Conservation (phyloP, 2,329 filamentous ascomycete species). For the Phialemoniopsis sp. region DNA sequence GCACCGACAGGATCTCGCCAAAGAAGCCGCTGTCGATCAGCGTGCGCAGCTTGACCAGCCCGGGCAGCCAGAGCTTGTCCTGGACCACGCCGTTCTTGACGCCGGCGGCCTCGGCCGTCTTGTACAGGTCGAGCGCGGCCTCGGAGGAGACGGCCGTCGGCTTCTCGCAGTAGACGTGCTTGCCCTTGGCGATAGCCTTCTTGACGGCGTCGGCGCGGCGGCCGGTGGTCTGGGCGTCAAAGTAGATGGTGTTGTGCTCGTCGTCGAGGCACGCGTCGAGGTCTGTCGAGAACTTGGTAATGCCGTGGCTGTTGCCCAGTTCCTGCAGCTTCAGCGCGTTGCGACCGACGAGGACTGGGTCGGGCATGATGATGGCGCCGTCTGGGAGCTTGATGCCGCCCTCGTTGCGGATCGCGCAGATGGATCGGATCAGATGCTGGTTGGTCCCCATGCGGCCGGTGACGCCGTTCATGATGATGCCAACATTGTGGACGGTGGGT, state of each 20-base stretch:
- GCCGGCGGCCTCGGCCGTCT: constrained; percentile 1
- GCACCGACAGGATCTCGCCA: constrained; percentile 5
- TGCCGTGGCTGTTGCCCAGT: constrained; percentile 1
- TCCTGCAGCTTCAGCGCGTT: constrained; percentile 2
- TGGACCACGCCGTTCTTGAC: constrained; percentile 5
- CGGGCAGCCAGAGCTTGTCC: constrained; percentile 5
- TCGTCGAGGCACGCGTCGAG: constrained; percentile 3
- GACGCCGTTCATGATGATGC: constrained; percentile 5
- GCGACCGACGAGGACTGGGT: constrained; percentile 3
- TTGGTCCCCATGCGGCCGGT: constrained; percentile 5
- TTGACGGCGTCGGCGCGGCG: constrained; percentile 19
- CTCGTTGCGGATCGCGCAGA: constrained; percentile 4
- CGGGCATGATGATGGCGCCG: constrained; percentile 2
- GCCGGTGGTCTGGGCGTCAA: constrained; percentile 4
- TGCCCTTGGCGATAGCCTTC: constrained; percentile 16
- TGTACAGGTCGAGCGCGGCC: constrained; percentile 2
- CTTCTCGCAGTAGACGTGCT: constrained; percentile 5
- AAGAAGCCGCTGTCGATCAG: constrained; percentile 4
- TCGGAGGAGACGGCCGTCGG: constrained; percentile 2
- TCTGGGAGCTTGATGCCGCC: constrained; percentile 2
- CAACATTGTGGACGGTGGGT: constrained; percentile 2
- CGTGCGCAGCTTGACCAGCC: constrained; percentile 3
- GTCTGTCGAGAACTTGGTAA: constrained; percentile 3
- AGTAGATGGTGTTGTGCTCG: constrained; percentile 2
- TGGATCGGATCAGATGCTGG: constrained; percentile 4